Base-by-base conservation (phyloP, 2,329 filamentous ascomycete species). In the Beauveria medogensis region DNA sequence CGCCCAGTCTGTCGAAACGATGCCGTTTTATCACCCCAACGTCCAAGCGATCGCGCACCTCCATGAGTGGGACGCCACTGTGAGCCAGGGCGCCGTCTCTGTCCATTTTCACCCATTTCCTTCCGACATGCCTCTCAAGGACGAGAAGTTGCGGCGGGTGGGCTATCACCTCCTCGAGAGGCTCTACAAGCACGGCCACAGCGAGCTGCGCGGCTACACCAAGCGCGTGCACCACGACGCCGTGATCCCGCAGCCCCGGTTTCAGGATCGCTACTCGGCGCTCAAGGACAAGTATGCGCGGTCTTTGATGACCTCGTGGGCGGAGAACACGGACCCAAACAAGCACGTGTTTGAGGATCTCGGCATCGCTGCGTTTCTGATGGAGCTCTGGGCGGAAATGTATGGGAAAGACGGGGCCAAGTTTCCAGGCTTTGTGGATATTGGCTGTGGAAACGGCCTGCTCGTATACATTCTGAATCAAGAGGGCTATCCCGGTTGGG, bases 261-360 rank as follows among this genome's bases (percentile, higher is more conserved):
- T 95, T 58, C 93, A 97, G 71, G 85, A 92, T 68, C 92, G 88
- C 0, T 97, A 97, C 71, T 81, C 87, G 0, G 78, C 80, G 20
- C 80, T 99, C 7, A 97, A 97, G 74, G 78, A 83, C 58, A 88
- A 83, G 67, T 92, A 97, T 70, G 91, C 91, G 1, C 82, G 83
- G 22, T 69, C 74, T 1, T 76, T 99, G 14, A 87, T 92, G 16
- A 74, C 83, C n/a, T 77, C 74, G 1, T 99, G 93, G 94, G 86
- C 86, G 16, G 94, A 97, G 75, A 82, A 82, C 56, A 97, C 92
- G 0, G 92, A 96, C 70, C 90, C 92, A 0, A 79, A 79, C 18
- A 99, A 97, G 72, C 92, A 97, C 70, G 91, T 97, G 3, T 97
- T 97, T 73, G 94, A 99, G 71, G 93, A 97, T 70, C 76, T 99